Conservation (phyloP, 768 basidiomycete species). For the Mycena vitilis region DNA sequence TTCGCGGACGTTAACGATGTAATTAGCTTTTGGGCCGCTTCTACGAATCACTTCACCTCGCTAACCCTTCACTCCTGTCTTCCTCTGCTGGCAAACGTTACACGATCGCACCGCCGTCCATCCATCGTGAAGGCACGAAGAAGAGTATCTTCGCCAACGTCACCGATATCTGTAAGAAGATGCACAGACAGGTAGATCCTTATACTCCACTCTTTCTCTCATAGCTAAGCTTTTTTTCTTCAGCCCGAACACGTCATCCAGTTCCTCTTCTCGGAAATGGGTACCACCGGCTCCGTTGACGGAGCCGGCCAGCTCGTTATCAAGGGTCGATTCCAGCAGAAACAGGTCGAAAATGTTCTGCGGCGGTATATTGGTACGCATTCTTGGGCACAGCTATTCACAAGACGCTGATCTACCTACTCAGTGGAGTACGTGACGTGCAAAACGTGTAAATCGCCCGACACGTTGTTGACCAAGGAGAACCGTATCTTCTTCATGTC, state of each 20-base stretch:
- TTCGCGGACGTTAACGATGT: slow-evolving; percentile 11
- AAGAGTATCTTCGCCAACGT: slow-evolving; percentile 98
- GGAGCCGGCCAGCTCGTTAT: slow-evolving; percentile 93
- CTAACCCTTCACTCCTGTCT: slow-evolving; percentile 90
- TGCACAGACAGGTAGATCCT: slow-evolving; percentile 82
- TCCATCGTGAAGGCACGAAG: slow-evolving; percentile 96
- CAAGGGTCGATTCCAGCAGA: slow-evolving; percentile 98
- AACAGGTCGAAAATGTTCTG: slow-evolving; percentile 97
- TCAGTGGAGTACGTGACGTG: slow-evolving; percentile 98
- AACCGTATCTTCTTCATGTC: slow-evolving; percentile 99
- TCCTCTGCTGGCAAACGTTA: slow-evolving; percentile 91
- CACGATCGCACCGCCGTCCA: slow-evolving; percentile 95
- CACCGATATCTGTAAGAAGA: slow-evolving; percentile 96
- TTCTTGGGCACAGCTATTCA: background rate
- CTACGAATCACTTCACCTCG: slow-evolving; percentile 90
- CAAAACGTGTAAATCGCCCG: slow-evolving; percentile 99
- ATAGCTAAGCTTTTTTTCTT: background rate
- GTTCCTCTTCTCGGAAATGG: slow-evolving; percentile 98
- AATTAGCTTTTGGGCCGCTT: slow-evolving; percentile 92
- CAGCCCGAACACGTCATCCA: slow-evolving; percentile 97
- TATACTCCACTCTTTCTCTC: background rate
- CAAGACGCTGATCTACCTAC: slow-evolving; percentile 7
- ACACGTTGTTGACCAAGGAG: slow-evolving; percentile 96
- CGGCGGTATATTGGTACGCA: slow-evolving; percentile 93
- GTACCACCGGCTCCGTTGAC: slow-evolving; percentile 96